Conservation (phyloP, 2,329 filamentous ascomycete genomes). For the Juglanconis sp. region DNA sequence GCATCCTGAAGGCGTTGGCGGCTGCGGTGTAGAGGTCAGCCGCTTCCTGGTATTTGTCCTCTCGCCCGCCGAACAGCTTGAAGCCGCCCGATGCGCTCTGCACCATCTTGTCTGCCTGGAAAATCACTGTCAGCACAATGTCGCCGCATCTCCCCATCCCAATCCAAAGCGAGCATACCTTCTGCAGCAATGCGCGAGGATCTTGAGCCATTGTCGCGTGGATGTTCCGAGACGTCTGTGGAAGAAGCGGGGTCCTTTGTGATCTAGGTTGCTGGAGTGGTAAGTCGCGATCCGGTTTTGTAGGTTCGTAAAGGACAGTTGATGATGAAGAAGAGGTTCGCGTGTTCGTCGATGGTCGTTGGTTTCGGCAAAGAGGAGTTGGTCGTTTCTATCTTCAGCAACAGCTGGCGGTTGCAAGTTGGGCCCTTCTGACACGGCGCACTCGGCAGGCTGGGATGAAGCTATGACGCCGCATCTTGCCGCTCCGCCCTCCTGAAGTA, state of each 20-base stretch:
- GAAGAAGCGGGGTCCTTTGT: not conserved
- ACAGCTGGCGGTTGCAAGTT: not conserved
- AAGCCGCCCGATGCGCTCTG: conserved; percentile 75
- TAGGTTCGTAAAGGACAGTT: not conserved
- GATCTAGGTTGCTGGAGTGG: not conserved
- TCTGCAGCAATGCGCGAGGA: conserved; percentile 73
- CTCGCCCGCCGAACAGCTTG: conserved; percentile 80
- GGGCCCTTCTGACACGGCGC: not conserved
- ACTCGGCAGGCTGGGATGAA: not conserved
- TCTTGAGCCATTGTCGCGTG: conserved; percentile 64
- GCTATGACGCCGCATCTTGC: conserved; percentile 16
- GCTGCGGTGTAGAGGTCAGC: conserved; percentile 85
- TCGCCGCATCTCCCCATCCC: not conserved
- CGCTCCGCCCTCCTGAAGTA: conserved; percentile 10
- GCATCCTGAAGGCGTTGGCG: conserved; percentile 86
- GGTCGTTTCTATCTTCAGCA: conserved; percentile 1
- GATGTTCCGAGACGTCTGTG: not conserved
- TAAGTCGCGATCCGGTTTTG: not conserved
- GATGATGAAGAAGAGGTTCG: not conserved
- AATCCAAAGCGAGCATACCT: conserved; percentile 49
- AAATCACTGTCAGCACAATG: not conserved
- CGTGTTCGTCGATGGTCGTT: not conserved
- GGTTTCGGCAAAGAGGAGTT: not conserved
- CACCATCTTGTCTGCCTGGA: conserved; percentile 81
- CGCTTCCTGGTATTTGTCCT: conserved; percentile 87